phyloP scores from a whole-genome alignment of 768 basidiomycete species.

The Amanita jacksonii region DNA sequence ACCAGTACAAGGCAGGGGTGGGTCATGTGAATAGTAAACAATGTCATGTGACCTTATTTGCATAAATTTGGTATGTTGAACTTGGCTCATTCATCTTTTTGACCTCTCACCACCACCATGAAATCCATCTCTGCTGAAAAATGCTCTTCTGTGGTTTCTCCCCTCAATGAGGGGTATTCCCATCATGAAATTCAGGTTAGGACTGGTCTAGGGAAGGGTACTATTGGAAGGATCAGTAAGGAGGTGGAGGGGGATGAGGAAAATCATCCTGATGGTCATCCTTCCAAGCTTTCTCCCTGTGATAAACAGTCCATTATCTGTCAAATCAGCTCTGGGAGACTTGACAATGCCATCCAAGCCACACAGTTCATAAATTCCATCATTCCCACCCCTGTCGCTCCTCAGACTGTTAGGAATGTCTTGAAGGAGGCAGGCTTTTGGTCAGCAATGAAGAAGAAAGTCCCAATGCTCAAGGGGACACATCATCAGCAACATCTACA shows the following conservation, averaged over 20 bases:
- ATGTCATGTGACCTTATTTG: constrained; percentile 6
- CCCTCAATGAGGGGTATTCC: constrained; percentile 2
- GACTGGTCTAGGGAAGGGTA: not conserved
- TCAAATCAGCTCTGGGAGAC: constrained; percentile 15
- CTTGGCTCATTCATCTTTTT: no score
- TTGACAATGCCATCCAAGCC: constrained; percentile 15
- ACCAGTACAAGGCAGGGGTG: not conserved
- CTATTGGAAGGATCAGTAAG: constrained; percentile 1
- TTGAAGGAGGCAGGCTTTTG: constrained; percentile 11
- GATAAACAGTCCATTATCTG: constrained; percentile 14
- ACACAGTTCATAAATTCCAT: constrained; percentile 12
- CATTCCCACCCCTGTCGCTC: constrained; percentile 11
- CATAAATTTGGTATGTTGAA: no score
- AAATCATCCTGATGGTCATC: constrained; percentile 1
- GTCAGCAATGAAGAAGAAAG: constrained; percentile 16
- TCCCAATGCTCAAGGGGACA: constrained; percentile 12
- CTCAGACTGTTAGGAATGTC: constrained; percentile 15
- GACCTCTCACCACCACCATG: no score
- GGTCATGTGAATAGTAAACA: not conserved
- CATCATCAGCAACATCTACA: constrained; percentile 9
- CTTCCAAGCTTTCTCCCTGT: constrained; percentile 5
- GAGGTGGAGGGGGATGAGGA: not conserved
- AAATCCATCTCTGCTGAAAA: constrained; percentile 3
- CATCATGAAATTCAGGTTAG: not conserved
- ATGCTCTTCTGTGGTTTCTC: not conserved